These are phyloP conservation scores for Nicotiana attenuata DNA, from an alignment of 257 asterid genomes.

Conservation along the genomic window DNA sequence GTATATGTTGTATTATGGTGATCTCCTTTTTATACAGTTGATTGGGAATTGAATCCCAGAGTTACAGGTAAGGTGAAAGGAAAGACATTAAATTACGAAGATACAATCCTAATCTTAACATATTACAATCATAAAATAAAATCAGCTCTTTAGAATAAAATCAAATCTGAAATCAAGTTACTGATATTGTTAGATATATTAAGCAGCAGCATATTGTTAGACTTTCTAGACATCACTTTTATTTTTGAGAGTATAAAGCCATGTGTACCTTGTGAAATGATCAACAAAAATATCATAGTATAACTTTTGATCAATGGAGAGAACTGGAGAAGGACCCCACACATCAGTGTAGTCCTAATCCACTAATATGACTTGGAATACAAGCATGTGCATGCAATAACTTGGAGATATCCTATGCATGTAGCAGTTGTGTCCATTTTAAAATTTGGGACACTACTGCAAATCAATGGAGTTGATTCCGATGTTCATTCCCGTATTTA, in stretches of 20 bases:
- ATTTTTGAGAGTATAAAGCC: no score
- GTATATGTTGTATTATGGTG: no score
- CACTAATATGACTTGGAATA: neutral
- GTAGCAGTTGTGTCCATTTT: constrained; percentile 1
- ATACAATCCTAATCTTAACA: neutral
- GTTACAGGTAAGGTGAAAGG: neutral
- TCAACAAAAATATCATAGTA: no score
- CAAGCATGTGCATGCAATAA: neutral
- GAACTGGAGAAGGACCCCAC: no score
- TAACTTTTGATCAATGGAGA: no score
- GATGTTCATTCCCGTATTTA: neutral
- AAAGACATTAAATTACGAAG: neutral
- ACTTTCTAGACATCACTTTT: no score
- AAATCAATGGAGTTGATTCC: neutral
- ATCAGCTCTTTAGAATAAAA: neutral
- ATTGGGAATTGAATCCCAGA: neutral
- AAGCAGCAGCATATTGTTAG: neutral
- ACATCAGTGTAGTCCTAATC: no score
- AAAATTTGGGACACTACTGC: neutral
- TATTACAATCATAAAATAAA: neutral
- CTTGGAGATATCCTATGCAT: neutral
- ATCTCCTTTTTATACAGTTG: neutral
- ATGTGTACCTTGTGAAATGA: no score
- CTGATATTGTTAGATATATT: neutral
- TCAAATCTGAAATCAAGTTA: neutral